Percentiles rank a stretch among this genome's conserved stretches.
Conservation (phyloP, 306 rosid genomes). For the Rosa multiflora region DNA sequence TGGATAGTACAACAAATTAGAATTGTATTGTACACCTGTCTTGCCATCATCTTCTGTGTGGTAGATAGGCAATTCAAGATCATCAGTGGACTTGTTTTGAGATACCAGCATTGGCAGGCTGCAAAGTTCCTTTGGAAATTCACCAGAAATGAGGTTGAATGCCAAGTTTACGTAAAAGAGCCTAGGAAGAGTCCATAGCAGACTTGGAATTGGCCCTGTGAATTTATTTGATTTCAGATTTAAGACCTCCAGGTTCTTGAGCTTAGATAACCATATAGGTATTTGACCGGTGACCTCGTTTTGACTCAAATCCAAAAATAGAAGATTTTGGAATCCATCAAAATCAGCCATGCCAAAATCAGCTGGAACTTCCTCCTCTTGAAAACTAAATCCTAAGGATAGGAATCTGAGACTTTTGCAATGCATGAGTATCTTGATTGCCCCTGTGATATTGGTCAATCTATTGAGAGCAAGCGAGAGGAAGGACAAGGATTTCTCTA, state of each 20-base stretch:
- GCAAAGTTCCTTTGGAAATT: constrained; percentile 11
- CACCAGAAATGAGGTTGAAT: background rate
- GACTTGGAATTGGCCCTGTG: background rate
- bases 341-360: background rate
- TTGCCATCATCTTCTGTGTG: accelerated
- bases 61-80: constrained; percentile 4
- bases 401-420: too few species aligned
- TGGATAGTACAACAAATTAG: background rate
- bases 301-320: background rate
- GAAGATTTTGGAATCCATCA: background rate
- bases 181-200: background rate
- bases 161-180: background rate
- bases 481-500: too few species aligned
- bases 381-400: too few species aligned
- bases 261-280: background rate
- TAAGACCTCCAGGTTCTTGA: background rate
- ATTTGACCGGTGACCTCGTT: background rate
- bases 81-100: too few species aligned
- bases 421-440: too few species aligned
- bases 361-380: too few species aligned
- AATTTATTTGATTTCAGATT: background rate
- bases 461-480: too few species aligned
- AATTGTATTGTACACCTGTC: background rate
- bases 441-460: too few species aligned
- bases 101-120: background rate